phyloP scores from a whole-genome alignment of 148 eudicot genomes.

The Rhododendron molle region DNA sequence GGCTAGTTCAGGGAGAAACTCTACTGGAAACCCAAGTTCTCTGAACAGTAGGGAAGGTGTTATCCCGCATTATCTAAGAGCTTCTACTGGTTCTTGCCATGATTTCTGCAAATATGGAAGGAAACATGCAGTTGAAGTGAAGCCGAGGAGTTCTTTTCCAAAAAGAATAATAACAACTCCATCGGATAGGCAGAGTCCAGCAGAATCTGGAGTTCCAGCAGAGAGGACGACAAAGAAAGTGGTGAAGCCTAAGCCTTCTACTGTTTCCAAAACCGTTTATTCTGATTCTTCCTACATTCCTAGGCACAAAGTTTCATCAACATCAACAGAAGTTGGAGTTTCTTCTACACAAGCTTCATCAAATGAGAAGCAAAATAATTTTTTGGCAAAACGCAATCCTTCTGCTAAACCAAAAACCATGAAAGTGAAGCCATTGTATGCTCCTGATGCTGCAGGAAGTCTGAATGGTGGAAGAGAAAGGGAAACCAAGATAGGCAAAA shows the following conservation, averaged over 20 bases:
- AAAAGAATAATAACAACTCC: conserved; percentile 31
- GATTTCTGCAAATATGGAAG: conserved; percentile 73
- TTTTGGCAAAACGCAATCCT: conserved; percentile 16
- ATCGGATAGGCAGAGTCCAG: conserved; percentile 14
- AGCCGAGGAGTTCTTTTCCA: conserved; percentile 25
- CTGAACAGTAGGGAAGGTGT: conserved; percentile 15
- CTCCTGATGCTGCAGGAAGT: conserved; percentile 21
- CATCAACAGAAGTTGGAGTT: conserved; percentile 21
- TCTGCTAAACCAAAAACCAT: conserved; percentile 12
- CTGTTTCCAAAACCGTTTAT: conserved; percentile 11
- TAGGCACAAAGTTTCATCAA: conserved; percentile 30
- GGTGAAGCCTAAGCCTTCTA: conserved; percentile 28
- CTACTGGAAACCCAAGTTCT: conserved; percentile 27
- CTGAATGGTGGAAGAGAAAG: conserved; percentile 19
- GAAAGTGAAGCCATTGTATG: conserved; percentile 23
- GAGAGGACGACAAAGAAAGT: conserved; percentile 30
- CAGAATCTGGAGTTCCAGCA: conserved; percentile 24
- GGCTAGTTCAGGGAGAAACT: conserved; percentile 20
- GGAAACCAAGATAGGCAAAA: conserved; percentile 19
- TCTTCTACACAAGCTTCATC: conserved; percentile 19
- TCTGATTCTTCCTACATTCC: conserved; percentile 28
- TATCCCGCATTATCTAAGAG: conserved; percentile 67
- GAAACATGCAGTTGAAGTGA: conserved; percentile 37
- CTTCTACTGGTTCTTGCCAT: conserved; percentile 87
- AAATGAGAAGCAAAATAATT: conserved; percentile 16